Evolutionary conservation across 1,284 basidiomycete species (phyloP), one percentile per base, ranked within the genome.

Genomic region (Puccinia hordei): DNA sequence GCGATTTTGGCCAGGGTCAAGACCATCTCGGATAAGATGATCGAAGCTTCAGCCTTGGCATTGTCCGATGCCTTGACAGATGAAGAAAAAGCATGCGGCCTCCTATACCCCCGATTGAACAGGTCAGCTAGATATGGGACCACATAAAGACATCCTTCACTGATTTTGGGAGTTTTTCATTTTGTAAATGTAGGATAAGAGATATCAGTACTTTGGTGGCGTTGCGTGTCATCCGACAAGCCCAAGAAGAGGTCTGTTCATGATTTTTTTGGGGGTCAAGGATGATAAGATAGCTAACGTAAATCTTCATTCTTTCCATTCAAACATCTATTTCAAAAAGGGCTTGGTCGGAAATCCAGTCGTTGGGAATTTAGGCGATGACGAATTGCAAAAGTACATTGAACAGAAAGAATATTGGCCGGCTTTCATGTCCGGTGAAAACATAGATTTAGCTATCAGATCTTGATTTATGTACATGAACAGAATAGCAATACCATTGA

Each of bases 11-110:
- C 78, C 57, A 90, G 90, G 77, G 91, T 90, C 30, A 87, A 88
- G 6, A 87, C 88, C 49, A 90, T 94, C 38, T 80, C 78, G 44
- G 68, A 80, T 51, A 80, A 80, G 69, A 80, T 80, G 84, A 87
- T 89, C 81, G 88, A 88, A 61, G 87, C 87, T 41, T 85, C 87
- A n/a, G 88, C 88, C 4, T 84, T 94, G 55, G 92, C 92, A 3
- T 89, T 97, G 53, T 91, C 92, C 4, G 88, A 92, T 83, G 89
- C 92, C 5, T 88, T 96, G 66, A 93, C 90, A 5, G 83, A 86
- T 19, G 91, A 92, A 66, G 95, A 97, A 83, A 66, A 73, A 49
- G 82, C 83, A 30, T 22, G 22, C 10, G 78, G 78, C 0, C 61
- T 80, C 24, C 49, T 80, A 22, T 80, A 80, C 57, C 78, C 78